Base-by-base conservation (phyloP, 768 basidiomycete species). In the Heimioporus sp. region DNA sequence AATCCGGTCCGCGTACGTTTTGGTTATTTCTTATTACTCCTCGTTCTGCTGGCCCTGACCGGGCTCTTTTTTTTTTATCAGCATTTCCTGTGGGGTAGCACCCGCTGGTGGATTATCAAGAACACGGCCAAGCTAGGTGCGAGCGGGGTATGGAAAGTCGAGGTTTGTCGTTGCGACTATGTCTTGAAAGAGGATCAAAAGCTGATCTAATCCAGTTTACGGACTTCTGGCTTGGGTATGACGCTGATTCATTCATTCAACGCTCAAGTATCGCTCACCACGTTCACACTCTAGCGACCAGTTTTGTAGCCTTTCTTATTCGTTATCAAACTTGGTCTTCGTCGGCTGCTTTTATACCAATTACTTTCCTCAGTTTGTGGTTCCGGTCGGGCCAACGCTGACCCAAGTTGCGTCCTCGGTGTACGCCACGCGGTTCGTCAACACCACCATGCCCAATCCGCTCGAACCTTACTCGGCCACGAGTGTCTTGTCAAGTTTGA, bases 191-290 rank as follows among this genome's bases (percentile, higher is more conserved):
- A n/a, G 21, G 21, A 21, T 31, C 19, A 15, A 36, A 30, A 31
- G 50, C 48, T 49, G 55, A 55, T 36, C 16, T 5, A 35, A 20
- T 42, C 35, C 52, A 88, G 84, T 92, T 92, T 64, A 72, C 84
- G 8, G 89, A 91, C 75, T 91, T 91, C 82, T 92, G 90, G 90
- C 75, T 92, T 68, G 90, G 87, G 87, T 88, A 65, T 42, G 79
- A 61, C 19, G 35, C 7, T 11, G 39, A 37, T 34, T 49, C 6
- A 47, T 31, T 15, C 5, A 24, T 28, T 9, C 31, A 10, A 5
- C 32, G 0, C 6, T 39, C n/a, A 21, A 28, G 24, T 28, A 4
- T 5, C 24, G 52, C 53, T 52, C 34, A 52, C 12, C n/a, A 28
- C 21, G 20, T 41, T 24, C 24, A 28, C 24, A 11, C 20, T 30